phyloP scores from a whole-genome alignment of 305 asterid genomes.

The Fraxinus floribunda region DNA sequence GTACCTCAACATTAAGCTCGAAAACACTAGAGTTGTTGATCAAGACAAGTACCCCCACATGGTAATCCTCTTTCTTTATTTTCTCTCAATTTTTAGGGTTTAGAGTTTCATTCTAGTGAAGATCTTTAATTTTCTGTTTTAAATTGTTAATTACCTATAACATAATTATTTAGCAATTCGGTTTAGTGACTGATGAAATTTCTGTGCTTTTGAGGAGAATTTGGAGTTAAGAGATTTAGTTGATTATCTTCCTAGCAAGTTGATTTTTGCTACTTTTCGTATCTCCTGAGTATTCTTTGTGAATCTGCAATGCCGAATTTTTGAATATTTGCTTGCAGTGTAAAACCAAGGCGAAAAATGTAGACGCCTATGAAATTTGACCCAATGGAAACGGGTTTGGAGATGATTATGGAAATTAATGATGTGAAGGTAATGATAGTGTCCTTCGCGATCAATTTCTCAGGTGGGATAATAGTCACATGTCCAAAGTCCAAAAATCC shows the following conservation, averaged over 20 bases:
- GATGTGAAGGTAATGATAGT: neutral
- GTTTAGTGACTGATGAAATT: neutral
- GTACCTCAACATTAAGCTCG: conserved; percentile 94
- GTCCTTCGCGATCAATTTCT: neutral
- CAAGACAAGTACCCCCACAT: conserved; percentile 96
- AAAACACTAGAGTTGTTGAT: conserved; percentile 92
- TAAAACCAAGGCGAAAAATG: neutral
- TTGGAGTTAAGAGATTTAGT: neutral
- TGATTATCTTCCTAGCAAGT: neutral
- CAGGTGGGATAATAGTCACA: neutral
- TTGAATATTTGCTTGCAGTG: neutral
- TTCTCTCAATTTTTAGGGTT: conserved; percentile 21
- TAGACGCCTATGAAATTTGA: neutral
- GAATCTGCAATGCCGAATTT: neutral
- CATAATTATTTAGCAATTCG: neutral
- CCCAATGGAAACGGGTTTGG: neutral
- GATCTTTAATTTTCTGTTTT: neutral
- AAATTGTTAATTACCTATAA: neutral
- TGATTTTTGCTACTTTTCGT: neutral
- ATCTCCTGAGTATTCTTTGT: neutral
- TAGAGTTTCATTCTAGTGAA: neutral
- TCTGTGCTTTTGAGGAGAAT: neutral
- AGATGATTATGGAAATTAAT: neutral
- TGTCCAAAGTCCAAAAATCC: neutral
- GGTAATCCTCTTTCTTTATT: conserved; percentile 40